Conservation (phyloP, 768 basidiomycete species). For the Kockovaella imperatae region DNA sequence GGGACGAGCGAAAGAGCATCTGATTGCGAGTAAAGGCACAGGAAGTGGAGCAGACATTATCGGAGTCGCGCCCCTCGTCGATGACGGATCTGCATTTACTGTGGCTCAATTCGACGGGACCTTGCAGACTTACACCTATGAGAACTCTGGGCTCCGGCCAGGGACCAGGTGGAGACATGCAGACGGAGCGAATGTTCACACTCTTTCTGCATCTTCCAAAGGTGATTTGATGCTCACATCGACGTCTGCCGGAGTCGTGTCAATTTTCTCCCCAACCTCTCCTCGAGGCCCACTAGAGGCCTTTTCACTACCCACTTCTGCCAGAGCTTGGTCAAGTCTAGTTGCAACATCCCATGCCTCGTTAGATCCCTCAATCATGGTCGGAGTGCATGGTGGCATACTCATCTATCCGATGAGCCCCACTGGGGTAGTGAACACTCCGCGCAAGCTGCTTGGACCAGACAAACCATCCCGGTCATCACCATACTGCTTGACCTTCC, state of each 20-base stretch:
- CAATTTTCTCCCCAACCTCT: slow-evolving; percentile 14
- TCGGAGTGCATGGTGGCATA: slow-evolving; percentile 23
- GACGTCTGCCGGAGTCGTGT: slow-evolving; percentile 12
- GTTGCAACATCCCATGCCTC: slow-evolving; percentile 2
- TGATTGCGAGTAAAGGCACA: slow-evolving; percentile 6
- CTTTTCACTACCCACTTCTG: slow-evolving; percentile 1
- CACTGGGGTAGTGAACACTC: background rate
- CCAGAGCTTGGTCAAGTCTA: slow-evolving; percentile 29
- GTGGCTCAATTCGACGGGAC: slow-evolving; percentile 36
- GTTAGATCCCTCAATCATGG: slow-evolving; percentile 6
- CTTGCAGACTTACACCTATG: slow-evolving; percentile 11
- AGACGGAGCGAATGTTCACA: slow-evolving; percentile 9
- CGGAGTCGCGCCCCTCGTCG: slow-evolving; percentile 11
- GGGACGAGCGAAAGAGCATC: slow-evolving; percentile 15
- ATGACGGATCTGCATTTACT: slow-evolving; percentile 5
- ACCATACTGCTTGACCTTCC: slow-evolving; percentile 23
- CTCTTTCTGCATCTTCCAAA: slow-evolving; percentile 3
- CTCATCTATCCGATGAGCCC: slow-evolving; percentile 11
- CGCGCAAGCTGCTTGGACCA: slow-evolving; percentile 19
- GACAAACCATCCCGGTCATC: slow-evolving; percentile 23
- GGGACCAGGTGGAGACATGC: slow-evolving; percentile 21
- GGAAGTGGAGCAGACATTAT: slow-evolving; percentile 30
- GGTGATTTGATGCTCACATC: slow-evolving; percentile 18
- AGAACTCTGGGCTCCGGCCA: slow-evolving; percentile 1
- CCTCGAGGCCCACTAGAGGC: slow-evolving; percentile 19